Evolutionary conservation across 1,139 yeast genomes (phyloP).

Genomic region (Yamadazyma diddensiae): DNA sequence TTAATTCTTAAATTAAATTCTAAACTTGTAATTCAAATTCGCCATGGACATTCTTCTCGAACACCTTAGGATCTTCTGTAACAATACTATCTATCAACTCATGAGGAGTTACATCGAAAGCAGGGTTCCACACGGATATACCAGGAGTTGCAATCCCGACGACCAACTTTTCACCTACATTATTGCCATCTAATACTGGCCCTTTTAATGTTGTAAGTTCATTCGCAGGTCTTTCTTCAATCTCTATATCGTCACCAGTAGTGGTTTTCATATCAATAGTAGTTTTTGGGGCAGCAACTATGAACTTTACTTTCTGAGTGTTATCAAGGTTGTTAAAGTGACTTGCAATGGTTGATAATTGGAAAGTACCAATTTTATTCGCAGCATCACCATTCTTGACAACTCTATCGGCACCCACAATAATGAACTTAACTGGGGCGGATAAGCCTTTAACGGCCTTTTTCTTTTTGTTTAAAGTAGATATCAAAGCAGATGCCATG

Average conservation of each 20-base stretch:
- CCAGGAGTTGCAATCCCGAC: conserved; percentile 88
- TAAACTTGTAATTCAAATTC: conserved; percentile 6
- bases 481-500: conserved; percentile 79
- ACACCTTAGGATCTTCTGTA: conserved; percentile 66
- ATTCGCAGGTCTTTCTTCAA: conserved; percentile 81
- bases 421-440: conserved; percentile 76
- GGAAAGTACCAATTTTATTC: conserved; percentile 95
- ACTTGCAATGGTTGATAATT: conserved; percentile 66
- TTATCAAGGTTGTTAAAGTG: conserved; percentile 38
- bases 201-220: conserved; percentile 83
- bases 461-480: conserved; percentile 21
- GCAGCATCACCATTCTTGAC: conserved; percentile 94
- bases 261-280: conserved; percentile 72
- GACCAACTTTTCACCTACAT: conserved; percentile 42
- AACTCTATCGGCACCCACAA: conserved; percentile 98
- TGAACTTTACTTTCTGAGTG: conserved; percentile 61
- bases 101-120: conserved; percentile 91
- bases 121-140: conserved; percentile 91
- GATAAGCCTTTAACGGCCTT: conserved; percentile 17
- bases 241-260: conserved; percentile 70
- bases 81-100: conserved; percentile 81
- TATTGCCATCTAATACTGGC: conserved; percentile 37
- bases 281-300: conserved; percentile 94
- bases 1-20: too few relatives aligned
- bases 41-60: conserved; percentile 44